A percentile compares a stretch with the other conserved stretches of the same genome.
These are phyloP conservation scores for Parasitella parasitica DNA, from an alignment of 371 early-diverging fungal genomes.

Conservation along the genomic window DNA sequence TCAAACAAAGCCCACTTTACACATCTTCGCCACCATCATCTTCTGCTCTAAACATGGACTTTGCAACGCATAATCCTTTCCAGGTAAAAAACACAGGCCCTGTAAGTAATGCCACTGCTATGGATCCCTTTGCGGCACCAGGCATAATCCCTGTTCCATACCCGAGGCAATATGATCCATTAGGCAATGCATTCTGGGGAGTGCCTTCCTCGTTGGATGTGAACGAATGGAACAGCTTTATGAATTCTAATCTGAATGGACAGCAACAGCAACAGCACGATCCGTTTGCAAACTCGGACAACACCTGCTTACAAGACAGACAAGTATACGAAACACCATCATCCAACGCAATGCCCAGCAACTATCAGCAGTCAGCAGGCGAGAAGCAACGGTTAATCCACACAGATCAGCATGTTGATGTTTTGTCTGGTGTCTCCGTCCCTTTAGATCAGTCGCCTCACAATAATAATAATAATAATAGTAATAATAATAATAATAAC, in stretches of 20 bases:
- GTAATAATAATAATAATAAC: not conserved
- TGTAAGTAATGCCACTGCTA: not conserved
- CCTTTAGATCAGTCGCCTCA: conserved; percentile 9
- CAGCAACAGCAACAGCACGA: not conserved
- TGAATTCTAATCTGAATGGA: not conserved
- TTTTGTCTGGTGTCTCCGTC: conserved; percentile 30
- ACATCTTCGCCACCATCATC: not conserved
- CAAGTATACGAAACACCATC: conserved; percentile 16
- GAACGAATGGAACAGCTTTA: conserved; percentile 30
- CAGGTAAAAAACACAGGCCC: not conserved
- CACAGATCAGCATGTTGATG: conserved; percentile 35
- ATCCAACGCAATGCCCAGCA: conserved; percentile 24
- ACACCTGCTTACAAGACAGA: not conserved
- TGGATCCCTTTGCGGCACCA: conserved; percentile 31
- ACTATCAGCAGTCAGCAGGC: not conserved
- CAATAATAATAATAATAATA: not conserved
- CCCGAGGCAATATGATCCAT: conserved; percentile 14
- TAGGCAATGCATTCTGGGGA: conserved; percentile 23
- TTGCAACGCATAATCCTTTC: not conserved
- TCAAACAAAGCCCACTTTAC: not conserved
- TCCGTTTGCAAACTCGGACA: not conserved
- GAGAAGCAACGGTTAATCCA: conserved; percentile 31
- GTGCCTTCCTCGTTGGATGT: conserved; percentile 22
- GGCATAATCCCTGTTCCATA: conserved; percentile 30
- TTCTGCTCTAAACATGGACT: not conserved